Evolutionary conservation across 441 rosid genomes (phyloP), one percentile per base, ranked within the genome.

Genomic region (Viola pubescens): DNA sequence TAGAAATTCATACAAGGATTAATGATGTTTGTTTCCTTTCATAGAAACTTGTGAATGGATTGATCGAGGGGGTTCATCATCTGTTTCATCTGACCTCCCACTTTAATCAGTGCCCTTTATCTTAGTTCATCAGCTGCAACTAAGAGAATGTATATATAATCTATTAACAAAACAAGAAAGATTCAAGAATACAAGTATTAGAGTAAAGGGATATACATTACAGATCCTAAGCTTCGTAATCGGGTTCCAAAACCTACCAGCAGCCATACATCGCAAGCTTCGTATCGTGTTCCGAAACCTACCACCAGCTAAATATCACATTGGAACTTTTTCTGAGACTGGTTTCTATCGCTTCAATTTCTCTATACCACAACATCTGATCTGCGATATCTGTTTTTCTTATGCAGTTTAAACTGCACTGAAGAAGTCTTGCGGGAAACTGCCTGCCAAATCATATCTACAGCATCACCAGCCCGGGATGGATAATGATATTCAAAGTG

Each of bases 401-500:
- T 85, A 65, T 90, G 83, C 61, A 73, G 68, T 56, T 77, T 75
- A n/a, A 84, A 82, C 57, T 74, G 75, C 10, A 79, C 83, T 13
- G 56, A 56, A 2, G 85, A 83, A 6, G 71, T 76, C 76, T 86
- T 88, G 54, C 75, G 81, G 54, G 75, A 78, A 50, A 90, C 77
- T 63, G 87, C 89, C 73, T 87, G 80, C 94, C 97, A 90, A 46
- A 90, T 70, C 95, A 87, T 77, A 62, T 84, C 81, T 34, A 81
- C 79, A 9, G 88, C 94, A 58, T 87, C 97, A 58, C 78, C 89
- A 70, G 70, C 76, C 81, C 71, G 84, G 1, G 94, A 82, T 7
- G 97, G 95, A 63, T 76, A 77, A 67, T 79, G 89, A 59, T 83
- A 89, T 65, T 89, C 87, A 0, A 72, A 89, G 67, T 87, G 92